A percentile compares a stretch with the other conserved stretches of the same genome.
Conservation (phyloP, 2,329 filamentous ascomycete species). For the Coniella vitis region DNA sequence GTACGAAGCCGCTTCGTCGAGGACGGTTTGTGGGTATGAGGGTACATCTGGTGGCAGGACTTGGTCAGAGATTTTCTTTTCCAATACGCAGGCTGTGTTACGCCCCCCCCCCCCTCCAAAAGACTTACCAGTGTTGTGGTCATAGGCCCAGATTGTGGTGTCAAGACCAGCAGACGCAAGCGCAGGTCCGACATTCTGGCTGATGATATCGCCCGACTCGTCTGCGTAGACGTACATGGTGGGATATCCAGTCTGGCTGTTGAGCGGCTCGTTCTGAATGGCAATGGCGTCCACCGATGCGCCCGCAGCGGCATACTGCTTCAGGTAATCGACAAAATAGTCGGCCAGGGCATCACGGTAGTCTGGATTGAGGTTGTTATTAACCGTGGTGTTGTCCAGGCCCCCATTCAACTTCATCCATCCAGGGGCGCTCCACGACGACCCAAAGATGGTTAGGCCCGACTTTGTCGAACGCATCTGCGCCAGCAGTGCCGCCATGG, state of each 20-base stretch:
- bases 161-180: slow-evolving; percentile 31
- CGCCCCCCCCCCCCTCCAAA: too few species aligned
- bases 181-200: slow-evolving; percentile 32
- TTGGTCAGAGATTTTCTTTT: neutral
- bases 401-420: slow-evolving; percentile 35
- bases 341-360: slow-evolving; percentile 29
- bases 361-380: slow-evolving; percentile 33
- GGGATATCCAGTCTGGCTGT: slow-evolving; percentile 30
- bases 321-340: slow-evolving; percentile 36
- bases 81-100: too few species aligned
- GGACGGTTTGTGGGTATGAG: slow-evolving; percentile 32
- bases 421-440: slow-evolving; percentile 33
- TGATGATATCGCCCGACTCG: slow-evolving; percentile 31
- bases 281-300: slow-evolving; percentile 34
- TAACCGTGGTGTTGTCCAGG: slow-evolving; percentile 27
- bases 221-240: slow-evolving; percentile 33
- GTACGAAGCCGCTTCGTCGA: slow-evolving; percentile 25
- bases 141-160: slow-evolving; percentile 40
- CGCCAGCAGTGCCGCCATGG: slow-evolving; percentile 31
- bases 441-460: slow-evolving; percentile 30
- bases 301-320: slow-evolving; percentile 30
- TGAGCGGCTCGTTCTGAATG: slow-evolving; percentile 38
- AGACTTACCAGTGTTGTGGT: slow-evolving; percentile 29
- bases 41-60: slow-evolving; percentile 21
- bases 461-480: slow-evolving; percentile 29